Conservation (phyloP, 768 basidiomycete genomes). For the Phlebiopsis flavidoalba region DNA sequence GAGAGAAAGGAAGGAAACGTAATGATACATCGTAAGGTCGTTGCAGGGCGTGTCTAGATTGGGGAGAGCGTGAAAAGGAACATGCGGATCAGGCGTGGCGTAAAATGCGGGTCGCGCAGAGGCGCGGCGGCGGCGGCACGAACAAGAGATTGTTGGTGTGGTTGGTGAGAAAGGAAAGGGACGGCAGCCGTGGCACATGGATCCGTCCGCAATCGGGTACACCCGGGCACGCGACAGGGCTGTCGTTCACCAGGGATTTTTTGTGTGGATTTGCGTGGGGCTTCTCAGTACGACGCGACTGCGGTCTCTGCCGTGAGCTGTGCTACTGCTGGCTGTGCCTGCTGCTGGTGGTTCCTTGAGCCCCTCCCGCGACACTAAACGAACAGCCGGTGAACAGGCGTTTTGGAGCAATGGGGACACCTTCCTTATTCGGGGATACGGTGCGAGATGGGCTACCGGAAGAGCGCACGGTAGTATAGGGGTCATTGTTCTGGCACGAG, state of each 20-base stretch:
- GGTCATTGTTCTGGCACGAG: not conserved
- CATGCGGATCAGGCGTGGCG: conserved; percentile 1
- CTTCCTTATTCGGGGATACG: conserved; percentile 10
- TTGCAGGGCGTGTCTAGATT: not conserved
- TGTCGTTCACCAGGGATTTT: not conserved
- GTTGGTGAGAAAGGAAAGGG: not conserved
- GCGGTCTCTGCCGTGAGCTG: not conserved
- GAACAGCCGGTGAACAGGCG: conserved; percentile 17
- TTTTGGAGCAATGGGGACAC: conserved; percentile 19
- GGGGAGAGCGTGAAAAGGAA: conserved; percentile 1
- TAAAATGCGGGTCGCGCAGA: not conserved
- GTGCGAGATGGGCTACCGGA: conserved; percentile 5
- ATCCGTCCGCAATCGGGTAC: not conserved
- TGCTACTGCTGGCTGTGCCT: conserved; percentile 3
- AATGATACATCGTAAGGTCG: not conserved
- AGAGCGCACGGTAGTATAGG: not conserved
- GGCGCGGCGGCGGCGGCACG: not conserved
- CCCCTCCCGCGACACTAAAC: conserved; percentile 13
- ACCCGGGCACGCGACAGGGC: not conserved
- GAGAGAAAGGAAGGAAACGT: not conserved
- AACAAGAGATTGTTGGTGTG: not conserved
- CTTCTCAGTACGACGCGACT: conserved; percentile 2
- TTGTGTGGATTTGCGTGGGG: not conserved
- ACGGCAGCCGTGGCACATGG: not conserved
- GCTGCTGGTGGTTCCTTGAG: not conserved